phyloP scores from a whole-genome alignment of 192 early-diverging fungal genomes.

The Piromyces finnis region DNA sequence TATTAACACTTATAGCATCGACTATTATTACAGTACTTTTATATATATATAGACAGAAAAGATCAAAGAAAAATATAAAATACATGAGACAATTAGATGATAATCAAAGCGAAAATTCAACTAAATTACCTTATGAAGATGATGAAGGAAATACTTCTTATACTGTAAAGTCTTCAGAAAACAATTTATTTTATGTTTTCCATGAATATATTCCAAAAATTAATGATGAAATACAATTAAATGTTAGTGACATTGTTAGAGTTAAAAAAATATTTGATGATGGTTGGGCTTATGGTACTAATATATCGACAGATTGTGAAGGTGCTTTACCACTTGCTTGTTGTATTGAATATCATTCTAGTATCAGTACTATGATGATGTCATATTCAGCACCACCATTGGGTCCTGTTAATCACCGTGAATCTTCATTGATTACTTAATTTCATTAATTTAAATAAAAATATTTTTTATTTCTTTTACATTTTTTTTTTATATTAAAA shows the following conservation, averaged over 20 bases:
- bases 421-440: background rate
- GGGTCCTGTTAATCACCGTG: background rate
- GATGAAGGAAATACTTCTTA: background rate
- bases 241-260: slow-evolving; percentile 51
- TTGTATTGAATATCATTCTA: slow-evolving; percentile 1
- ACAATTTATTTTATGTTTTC: slow-evolving; percentile 18
- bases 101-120: background rate
- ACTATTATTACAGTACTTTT: background rate
- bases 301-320: slow-evolving; percentile 41
- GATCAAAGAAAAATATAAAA: background rate
- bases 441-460: no score
- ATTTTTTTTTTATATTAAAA: no score
- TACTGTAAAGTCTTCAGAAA: background rate
- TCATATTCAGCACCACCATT: background rate
- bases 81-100: background rate
- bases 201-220: slow-evolving; percentile 47
- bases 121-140: background rate
- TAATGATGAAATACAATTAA: slow-evolving; percentile 57
- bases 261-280: slow-evolving; percentile 63
- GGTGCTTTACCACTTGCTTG: slow-evolving; percentile 80
- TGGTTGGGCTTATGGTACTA: slow-evolving; percentile 76
- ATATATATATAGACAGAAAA: background rate
- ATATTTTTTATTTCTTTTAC: no score
- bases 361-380: background rate
- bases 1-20: background rate